These are phyloP conservation scores for Monosporozyma siamensis DNA, from an alignment of 805 yeast species.

Conservation along the genomic window DNA sequence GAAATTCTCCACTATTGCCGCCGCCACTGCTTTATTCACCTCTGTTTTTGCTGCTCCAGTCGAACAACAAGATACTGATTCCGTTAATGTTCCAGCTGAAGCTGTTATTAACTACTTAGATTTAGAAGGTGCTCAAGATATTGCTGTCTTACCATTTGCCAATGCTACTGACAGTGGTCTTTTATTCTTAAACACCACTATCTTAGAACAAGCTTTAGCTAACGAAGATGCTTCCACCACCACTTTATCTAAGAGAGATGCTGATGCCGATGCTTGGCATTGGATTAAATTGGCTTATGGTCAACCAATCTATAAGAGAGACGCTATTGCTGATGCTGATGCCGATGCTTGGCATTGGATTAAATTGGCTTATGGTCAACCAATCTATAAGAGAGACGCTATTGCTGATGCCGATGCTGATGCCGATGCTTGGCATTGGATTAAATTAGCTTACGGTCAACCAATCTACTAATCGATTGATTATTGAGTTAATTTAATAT, in stretches of 20 bases:
- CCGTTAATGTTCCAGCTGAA: constrained; percentile 23
- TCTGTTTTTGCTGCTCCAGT: constrained; percentile 20
- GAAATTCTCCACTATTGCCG: constrained; percentile 15
- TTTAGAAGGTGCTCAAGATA: constrained; percentile 20
- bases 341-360: constrained; percentile 26
- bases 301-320: constrained; percentile 22
- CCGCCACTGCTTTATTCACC: constrained; percentile 10
- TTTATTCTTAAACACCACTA: constrained; percentile 27
- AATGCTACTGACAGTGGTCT: constrained; percentile 25
- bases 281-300: constrained; percentile 17
- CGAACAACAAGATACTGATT: constrained; percentile 9
- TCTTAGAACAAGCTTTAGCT: constrained; percentile 18
- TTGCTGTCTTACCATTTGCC: constrained; percentile 23
- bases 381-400: constrained; percentile 25
- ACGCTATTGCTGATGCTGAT: constrained; percentile 23
- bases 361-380: constrained; percentile 19
- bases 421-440: constrained; percentile 25
- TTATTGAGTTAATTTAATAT: neutral
- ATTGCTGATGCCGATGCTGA: constrained; percentile 22
- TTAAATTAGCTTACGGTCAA: constrained; percentile 20
- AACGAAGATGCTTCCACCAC: constrained; percentile 6
- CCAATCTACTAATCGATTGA: constrained; percentile 12
- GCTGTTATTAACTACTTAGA: constrained; percentile 27
- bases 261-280: constrained; percentile 20
- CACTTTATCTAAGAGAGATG: constrained; percentile 7